Conservation (phyloP, 1,284 basidiomycete genomes). For the Naganishia sp. region DNA sequence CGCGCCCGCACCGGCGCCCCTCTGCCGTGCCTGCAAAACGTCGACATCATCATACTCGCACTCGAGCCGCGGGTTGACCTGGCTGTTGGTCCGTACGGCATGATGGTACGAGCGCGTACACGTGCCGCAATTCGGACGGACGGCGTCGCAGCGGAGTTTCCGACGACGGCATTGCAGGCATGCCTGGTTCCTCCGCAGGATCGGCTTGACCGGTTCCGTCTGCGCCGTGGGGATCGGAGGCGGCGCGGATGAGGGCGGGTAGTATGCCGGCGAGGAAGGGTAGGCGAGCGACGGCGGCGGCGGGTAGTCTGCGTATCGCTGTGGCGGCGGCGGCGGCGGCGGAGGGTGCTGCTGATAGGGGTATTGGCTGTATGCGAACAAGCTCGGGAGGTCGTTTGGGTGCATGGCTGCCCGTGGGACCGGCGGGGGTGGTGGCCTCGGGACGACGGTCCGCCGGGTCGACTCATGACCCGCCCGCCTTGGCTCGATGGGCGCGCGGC, state of each 20-base stretch:
- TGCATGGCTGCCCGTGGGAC: neutral
- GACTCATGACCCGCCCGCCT: too few species aligned
- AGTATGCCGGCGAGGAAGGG: neutral
- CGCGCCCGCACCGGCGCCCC: constrained; percentile 23
- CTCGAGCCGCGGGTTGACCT: constrained; percentile 9
- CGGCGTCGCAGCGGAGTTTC: constrained; percentile 36
- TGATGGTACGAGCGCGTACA: constrained; percentile 51
- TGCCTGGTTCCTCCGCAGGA: constrained; percentile 41
- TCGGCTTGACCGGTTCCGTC: constrained; percentile 17
- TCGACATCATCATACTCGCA: constrained; percentile 26
- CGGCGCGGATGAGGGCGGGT: neutral
- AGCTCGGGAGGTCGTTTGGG: neutral
- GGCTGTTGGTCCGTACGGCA: constrained; percentile 27
- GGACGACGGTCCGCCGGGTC: neutral
- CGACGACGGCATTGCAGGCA: constrained; percentile 41
- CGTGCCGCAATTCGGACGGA: constrained; percentile 49
- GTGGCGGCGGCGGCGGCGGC: too few species aligned
- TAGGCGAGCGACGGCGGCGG: neutral
- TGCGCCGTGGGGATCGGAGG: neutral
- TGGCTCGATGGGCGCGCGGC: too few species aligned
- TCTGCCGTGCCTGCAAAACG: constrained; percentile 4
- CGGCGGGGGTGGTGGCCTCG: neutral
- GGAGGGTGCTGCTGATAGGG: neutral
- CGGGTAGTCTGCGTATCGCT: neutral
- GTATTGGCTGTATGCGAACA: neutral